Evolutionary conservation across 2,329 filamentous ascomycete species (phyloP), one percentile per base, ranked within the genome.

Genomic region (Epichloe glyceriae): DNA sequence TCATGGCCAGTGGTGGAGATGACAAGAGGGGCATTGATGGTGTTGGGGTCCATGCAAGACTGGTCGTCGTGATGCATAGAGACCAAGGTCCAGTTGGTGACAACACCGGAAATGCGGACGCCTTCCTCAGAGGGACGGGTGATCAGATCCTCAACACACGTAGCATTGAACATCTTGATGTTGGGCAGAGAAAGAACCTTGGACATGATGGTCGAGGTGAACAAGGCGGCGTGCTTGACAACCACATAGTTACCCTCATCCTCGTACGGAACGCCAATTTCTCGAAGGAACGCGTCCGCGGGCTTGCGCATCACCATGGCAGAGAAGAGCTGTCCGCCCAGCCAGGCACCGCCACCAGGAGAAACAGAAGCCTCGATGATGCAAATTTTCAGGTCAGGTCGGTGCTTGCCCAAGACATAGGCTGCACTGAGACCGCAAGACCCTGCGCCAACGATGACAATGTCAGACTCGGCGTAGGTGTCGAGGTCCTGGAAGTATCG

Each of bases 221-320:
- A 95, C 54, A 95, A 78, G 0, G 89, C 87, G 35, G 90, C 89
- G 69, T 95, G 89, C 80, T 93, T 94, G 66, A 95, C 89, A 1
- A 95, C 88, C 14, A 96, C 88, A 59, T 85, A 93, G 70, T 86
- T 79, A 49, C 86, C 86, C 62, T 95, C 89, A 55, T 95, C 88
- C 61, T 95, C 90, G 64, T 84, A 95, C 0, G 86, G 82, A 6
- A 95, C 83, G 52, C 86, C 88, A 15, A 95, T 69, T 61, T 94
- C 88, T 41, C 77, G 74, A 52, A 95, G 73, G 73, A 95, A 95
- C 51, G 78, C 79, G 63, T 95, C 86, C 49, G 89, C 89, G 12
- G 90, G 88, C 75, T 93, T 94, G 61, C 89, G 85, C 83, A 96
- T 89, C 46, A 95, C 79, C 89, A 95, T 95, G 63, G 89, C 89